Percentiles rank a stretch among this genome's conserved stretches.
These are phyloP conservation scores for Grifola frondosa DNA, from an alignment of 1,284 basidiomycete species.

Conservation along the genomic window DNA sequence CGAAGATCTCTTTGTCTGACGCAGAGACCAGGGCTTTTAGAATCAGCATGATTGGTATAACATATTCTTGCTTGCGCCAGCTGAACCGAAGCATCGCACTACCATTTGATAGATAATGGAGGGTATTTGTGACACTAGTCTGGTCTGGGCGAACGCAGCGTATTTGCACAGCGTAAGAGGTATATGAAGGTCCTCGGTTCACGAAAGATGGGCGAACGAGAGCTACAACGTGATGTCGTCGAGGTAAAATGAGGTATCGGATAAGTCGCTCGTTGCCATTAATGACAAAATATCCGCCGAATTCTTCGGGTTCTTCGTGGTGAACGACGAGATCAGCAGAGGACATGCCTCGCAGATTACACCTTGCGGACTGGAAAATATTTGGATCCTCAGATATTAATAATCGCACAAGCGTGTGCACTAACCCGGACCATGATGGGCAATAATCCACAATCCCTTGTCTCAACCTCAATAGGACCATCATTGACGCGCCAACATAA, in stretches of 20 bases:
- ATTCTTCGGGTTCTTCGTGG: slow-evolving; percentile 97
- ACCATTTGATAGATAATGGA: slow-evolving; percentile 97
- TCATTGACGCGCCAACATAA: slow-evolving; percentile 85
- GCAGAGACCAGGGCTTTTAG: slow-evolving; percentile 95
- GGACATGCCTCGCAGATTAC: slow-evolving; percentile 85
- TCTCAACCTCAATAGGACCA: slow-evolving; percentile 71
- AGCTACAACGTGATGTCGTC: slow-evolving; percentile 87
- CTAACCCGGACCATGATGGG: slow-evolving; percentile 96
- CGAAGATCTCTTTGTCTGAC: slow-evolving; percentile 97
- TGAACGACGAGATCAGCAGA: slow-evolving; percentile 86
- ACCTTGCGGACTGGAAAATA: slow-evolving; percentile 79
- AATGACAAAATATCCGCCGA: slow-evolving; percentile 98
- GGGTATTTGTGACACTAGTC: slow-evolving; percentile 89
- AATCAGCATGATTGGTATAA: slow-evolving; percentile 96
- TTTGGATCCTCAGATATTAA: not conserved
- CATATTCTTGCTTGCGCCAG: slow-evolving; percentile 99
- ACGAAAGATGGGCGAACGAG: slow-evolving; percentile 85
- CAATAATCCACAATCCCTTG: slow-evolving; percentile 87
- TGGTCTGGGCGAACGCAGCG: slow-evolving; percentile 93
- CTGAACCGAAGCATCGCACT: slow-evolving; percentile 95
- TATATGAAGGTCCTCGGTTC: slow-evolving; percentile 94
- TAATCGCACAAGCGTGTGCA: slow-evolving; percentile 18
- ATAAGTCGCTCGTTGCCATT: slow-evolving; percentile 99
- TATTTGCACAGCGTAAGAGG: slow-evolving; percentile 92
- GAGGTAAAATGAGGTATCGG: slow-evolving; percentile 92